A percentile compares a stretch with the other conserved stretches of the same genome.
phyloP scores from a whole-genome alignment of 1,139 yeast species.

The Lodderomyces metapsilosis region DNA sequence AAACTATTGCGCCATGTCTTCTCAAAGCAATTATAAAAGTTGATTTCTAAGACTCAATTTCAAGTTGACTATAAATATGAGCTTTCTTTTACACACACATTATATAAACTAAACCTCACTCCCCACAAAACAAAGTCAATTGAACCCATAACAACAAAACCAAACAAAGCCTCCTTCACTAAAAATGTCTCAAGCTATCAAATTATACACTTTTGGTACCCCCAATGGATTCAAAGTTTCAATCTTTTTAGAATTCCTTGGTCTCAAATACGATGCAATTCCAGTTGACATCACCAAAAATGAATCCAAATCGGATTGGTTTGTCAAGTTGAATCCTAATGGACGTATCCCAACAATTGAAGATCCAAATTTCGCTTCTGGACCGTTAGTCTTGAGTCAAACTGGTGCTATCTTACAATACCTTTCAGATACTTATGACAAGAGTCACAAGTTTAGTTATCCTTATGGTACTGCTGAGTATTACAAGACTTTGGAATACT shows the following conservation, averaged over 20 bases:
- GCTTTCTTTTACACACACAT: no score
- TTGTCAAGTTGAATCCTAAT: slow-evolving; percentile 53
- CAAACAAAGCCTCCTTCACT: no score
- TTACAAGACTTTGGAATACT: slow-evolving; percentile 51
- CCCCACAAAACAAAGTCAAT: no score
- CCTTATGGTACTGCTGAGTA: slow-evolving; percentile 43
- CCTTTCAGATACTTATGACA: slow-evolving; percentile 57
- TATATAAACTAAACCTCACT: no score
- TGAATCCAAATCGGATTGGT: slow-evolving; percentile 55
- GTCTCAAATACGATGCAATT: slow-evolving; percentile 45
- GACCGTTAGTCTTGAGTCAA: slow-evolving; percentile 51
- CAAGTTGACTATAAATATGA: no score
- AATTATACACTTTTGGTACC: slow-evolving; percentile 43
- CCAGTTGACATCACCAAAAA: slow-evolving; percentile 37
- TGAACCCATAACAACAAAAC: no score
- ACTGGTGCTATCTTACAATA: slow-evolving; percentile 60
- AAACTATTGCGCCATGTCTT: no score
- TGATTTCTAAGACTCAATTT: no score
- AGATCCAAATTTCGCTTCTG: slow-evolving; percentile 37
- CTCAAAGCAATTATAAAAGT: no score
- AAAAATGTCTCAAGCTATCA: slow-evolving; percentile 9
- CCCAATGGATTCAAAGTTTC: slow-evolving; percentile 59
- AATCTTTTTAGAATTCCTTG: slow-evolving; percentile 46
- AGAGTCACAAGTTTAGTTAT: slow-evolving; percentile 48
- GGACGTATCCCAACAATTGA: slow-evolving; percentile 61